Conservation (phyloP, 2,329 filamentous ascomycete genomes). For the Hyphodiscus sp. region DNA sequence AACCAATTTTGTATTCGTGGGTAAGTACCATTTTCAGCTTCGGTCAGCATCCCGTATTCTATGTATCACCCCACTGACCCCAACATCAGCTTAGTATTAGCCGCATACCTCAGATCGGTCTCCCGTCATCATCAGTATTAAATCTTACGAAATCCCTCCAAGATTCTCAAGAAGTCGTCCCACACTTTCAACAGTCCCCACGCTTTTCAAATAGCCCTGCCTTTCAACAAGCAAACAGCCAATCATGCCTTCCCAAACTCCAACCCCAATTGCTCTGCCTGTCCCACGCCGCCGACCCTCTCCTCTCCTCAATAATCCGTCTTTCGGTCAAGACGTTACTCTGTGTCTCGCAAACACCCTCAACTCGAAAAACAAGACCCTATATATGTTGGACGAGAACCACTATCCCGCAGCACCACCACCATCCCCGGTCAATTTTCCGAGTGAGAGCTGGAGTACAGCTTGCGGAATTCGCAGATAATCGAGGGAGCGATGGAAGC, state of each 20-base stretch:
- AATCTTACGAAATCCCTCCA: neutral
- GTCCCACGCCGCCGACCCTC: slow-evolving; percentile 47
- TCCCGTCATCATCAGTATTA: neutral
- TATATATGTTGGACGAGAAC: slow-evolving; percentile 35
- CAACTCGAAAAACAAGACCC: slow-evolving; percentile 22
- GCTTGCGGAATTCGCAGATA: slow-evolving; percentile 20
- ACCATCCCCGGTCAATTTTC: slow-evolving; percentile 57
- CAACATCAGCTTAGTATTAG: neutral
- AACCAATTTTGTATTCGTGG: neutral
- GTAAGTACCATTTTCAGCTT: neutral
- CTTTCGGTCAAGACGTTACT: slow-evolving; percentile 23
- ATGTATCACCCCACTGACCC: neutral
- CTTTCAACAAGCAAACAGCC: neutral
- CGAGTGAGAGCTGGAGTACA: slow-evolving; percentile 45
- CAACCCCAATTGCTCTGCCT: slow-evolving; percentile 23
- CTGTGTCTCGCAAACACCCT: slow-evolving; percentile 22
- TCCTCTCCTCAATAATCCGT: slow-evolving; percentile 21
- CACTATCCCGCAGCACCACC: slow-evolving; percentile 63
- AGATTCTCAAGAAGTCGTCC: neutral
- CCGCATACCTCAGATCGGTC: neutral
- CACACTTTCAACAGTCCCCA: neutral
- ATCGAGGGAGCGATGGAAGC: neutral
- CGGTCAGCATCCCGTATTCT: neutral
- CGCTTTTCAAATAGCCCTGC: neutral
- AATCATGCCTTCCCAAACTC: slow-evolving; percentile 26